phyloP scores from a whole-genome alignment of 495 filamentous ascomycete species.

The Aspergillus steynii region DNA sequence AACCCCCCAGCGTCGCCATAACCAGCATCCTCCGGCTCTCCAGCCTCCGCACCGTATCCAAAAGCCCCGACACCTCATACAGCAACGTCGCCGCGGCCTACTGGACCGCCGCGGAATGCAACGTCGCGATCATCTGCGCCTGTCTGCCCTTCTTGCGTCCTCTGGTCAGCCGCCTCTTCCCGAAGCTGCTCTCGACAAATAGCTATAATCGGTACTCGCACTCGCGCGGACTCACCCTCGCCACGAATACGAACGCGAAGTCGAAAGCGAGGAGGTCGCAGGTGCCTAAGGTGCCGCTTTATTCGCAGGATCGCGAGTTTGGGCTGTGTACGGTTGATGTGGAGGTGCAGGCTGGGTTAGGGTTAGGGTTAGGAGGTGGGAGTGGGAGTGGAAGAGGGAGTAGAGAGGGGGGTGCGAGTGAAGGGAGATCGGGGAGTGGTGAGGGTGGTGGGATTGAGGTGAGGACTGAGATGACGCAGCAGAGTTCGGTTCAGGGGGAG shows the following conservation, averaged over 20 bases:
- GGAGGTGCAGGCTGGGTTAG: constrained; percentile 8
- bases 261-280: constrained; percentile 16
- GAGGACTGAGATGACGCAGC: constrained; percentile 38
- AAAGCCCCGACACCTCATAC: constrained; percentile 49
- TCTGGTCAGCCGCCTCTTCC: constrained; percentile 71
- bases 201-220: constrained; percentile 22
- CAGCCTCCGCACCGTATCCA: constrained; percentile 31
- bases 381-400: too few relatives aligned
- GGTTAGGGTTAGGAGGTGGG: too few relatives aligned
- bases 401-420: constrained; percentile 5
- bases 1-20: constrained; percentile 29
- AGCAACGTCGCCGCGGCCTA: constrained; percentile 56
- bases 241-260: constrained; percentile 16
- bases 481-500: constrained; percentile 21
- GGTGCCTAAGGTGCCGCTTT: constrained; percentile 19
- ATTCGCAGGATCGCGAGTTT: constrained; percentile 31
- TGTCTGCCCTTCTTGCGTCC: constrained; percentile 86
- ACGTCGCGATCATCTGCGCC: constrained; percentile 77
- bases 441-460: constrained; percentile 34
- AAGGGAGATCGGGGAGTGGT: background rate
- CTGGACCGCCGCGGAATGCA: constrained; percentile 87
- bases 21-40: constrained; percentile 39
- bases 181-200: constrained; percentile 56
- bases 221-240: constrained; percentile 21
- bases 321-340: constrained; percentile 37